Evolutionary conservation across 768 basidiomycete species (phyloP), one percentile per base, ranked within the genome.

Genomic region (Suillus sp.): DNA sequence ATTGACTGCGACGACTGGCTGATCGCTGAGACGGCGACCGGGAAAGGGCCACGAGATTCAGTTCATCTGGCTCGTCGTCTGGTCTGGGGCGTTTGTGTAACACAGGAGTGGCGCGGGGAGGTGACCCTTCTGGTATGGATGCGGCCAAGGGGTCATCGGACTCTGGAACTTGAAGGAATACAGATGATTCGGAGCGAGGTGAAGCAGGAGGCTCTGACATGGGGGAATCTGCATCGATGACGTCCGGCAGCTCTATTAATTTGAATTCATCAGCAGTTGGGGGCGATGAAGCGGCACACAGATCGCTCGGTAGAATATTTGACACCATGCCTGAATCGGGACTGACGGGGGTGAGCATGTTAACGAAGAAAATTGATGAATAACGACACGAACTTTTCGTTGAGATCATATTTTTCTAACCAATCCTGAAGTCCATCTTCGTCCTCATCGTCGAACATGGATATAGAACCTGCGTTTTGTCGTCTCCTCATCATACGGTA

Each of bases 401-500:
- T 66, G 38, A 91, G 71, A 73, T 88, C 83, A 68, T 84, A 86
- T 71, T 79, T 79, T 51, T 83, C 80, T 63, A 91, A 70, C 69
- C 90, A 91, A 34, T 70, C 73, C 42, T 78, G 76, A 30, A 89
- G 60, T 27, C 67, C 73, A 40, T 74, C 72, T n/a, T 80, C 83
- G 20, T 68, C 68, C 37, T 69, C 71, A 16, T 79, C 79, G 27
- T 79, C 73, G 20, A 79, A 61, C 16, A 70, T 65, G 35, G 83
- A 70, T 43, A 81, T 65, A 38, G 77, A 64, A 27, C 82, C 82
- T 50, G 82, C 69, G 66, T 77, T 78, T 59, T 83, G 78, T 69
- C 84, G 83, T 62, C 79, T 80, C 62, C 80, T 81, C 56, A 91
- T 81, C 79, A 93, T 83, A 59, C 77, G 75, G 76, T 84, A 89